Percentiles rank a stretch among this genome's conserved stretches.
Conservation (phyloP, 2,329 filamentous ascomycete species). For the Huntiella decipiens region DNA sequence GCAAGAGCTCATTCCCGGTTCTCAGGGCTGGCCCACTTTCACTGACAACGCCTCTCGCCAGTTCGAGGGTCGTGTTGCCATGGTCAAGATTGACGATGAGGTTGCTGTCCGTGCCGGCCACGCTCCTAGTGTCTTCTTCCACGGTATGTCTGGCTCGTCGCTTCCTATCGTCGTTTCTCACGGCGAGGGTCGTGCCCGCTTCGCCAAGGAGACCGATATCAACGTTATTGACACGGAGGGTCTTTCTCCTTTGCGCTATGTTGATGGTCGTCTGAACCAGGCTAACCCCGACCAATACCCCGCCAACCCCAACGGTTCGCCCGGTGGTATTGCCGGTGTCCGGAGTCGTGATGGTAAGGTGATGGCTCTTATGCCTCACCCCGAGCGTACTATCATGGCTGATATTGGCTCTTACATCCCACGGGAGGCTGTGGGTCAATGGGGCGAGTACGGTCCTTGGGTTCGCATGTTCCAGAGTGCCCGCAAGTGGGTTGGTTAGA, state of each 20-base stretch:
- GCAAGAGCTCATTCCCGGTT: constrained; percentile 72
- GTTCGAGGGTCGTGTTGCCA: constrained; percentile 73
- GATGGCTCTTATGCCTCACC: constrained; percentile 82
- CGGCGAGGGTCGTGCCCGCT: constrained; percentile 70
- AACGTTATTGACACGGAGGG: constrained; percentile 20
- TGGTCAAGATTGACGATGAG: constrained; percentile 46
- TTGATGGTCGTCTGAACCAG: constrained; percentile 52
- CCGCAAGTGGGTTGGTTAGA: constrained; percentile 62
- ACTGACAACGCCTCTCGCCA: constrained; percentile 70
- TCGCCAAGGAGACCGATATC: constrained; percentile 39
- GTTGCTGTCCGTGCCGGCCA: constrained; percentile 15
- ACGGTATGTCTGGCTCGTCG: constrained; percentile 66
- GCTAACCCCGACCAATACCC: constrained; percentile 67
- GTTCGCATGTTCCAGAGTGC: constrained; percentile 71
- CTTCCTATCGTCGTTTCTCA: constrained; percentile 80
- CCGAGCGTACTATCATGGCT: constrained; percentile 70
- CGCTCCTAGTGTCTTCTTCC: constrained; percentile 61
- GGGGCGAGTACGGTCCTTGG: constrained; percentile 76
- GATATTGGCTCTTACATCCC: constrained; percentile 63
- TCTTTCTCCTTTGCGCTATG: constrained; percentile 61
- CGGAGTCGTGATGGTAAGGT: constrained; percentile 61
- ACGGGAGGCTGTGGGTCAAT: constrained; percentile 34
- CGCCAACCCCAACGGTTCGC: constrained; percentile 71
- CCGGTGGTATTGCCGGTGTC: constrained; percentile 63
- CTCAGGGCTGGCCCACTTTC: constrained; percentile 67